A percentile compares a stretch with the other conserved stretches of the same genome.
phyloP scores from a whole-genome alignment of 1,284 basidiomycete genomes.

The Naganishia albida region DNA sequence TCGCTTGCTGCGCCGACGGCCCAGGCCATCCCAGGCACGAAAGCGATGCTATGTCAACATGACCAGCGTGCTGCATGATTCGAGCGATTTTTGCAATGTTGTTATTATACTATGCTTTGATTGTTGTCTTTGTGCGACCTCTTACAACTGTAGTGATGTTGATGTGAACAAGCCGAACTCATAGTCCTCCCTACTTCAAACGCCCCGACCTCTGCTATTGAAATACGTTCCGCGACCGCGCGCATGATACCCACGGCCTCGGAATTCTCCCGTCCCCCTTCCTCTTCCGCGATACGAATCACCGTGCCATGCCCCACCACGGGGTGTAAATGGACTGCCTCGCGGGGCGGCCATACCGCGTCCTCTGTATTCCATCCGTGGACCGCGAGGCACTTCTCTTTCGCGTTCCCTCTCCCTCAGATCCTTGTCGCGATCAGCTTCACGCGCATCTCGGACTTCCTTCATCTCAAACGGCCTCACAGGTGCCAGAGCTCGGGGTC shows the following conservation, averaged over 20 bases:
- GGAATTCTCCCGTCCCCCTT: slow-evolving; percentile 24
- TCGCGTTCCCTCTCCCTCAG: slow-evolving; percentile 56
- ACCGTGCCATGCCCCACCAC: slow-evolving; percentile 26
- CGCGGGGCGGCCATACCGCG: slow-evolving; percentile 8
- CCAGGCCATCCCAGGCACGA: too few relatives aligned
- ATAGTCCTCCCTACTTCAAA: not conserved
- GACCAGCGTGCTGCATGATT: too few relatives aligned
- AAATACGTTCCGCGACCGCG: slow-evolving; percentile 20
- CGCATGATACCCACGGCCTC: slow-evolving; percentile 22
- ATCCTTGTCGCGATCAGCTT: slow-evolving; percentile 53
- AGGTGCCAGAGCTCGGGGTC: slow-evolving; percentile 22
- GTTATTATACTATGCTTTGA: not conserved
- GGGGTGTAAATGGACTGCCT: slow-evolving; percentile 19
- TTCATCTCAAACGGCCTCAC: slow-evolving; percentile 4
- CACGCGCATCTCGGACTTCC: slow-evolving; percentile 40
- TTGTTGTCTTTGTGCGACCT: not conserved
- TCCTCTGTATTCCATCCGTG: slow-evolving; percentile 27
- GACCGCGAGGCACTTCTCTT: slow-evolving; percentile 51
- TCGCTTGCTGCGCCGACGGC: too few relatives aligned
- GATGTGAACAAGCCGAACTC: not conserved
- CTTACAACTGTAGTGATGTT: slow-evolving; percentile 6
- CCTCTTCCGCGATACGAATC: slow-evolving; percentile 26
- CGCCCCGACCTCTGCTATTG: slow-evolving; percentile 16
- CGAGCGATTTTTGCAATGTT: too few relatives aligned
- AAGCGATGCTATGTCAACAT: too few relatives aligned